Evolutionary conservation across 768 basidiomycete genomes (phyloP).

Genomic region (Guyanaporus albipodus): DNA sequence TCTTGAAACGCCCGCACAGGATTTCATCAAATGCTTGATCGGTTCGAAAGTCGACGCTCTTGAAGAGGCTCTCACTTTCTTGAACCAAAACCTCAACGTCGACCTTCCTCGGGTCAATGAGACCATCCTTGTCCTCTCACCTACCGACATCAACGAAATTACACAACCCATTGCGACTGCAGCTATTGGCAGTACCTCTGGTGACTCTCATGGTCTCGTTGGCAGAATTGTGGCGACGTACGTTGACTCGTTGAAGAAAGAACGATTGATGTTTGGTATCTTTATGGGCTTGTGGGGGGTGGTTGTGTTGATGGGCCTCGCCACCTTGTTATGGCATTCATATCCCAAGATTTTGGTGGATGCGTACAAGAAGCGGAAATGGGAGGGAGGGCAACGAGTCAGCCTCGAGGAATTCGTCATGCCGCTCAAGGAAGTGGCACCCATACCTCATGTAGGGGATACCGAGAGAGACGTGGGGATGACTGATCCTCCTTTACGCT

Average conservation of each 20-base stretch:
- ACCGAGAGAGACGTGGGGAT: slow-evolving; percentile 23
- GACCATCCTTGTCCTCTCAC: slow-evolving; percentile 73
- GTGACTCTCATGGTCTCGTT: slow-evolving; percentile 57
- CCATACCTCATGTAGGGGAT: slow-evolving; percentile 18
- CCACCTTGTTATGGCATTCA: slow-evolving; percentile 69
- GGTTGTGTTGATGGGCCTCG: slow-evolving; percentile 77
- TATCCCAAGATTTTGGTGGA: slow-evolving; percentile 49
- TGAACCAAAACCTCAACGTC: slow-evolving; percentile 82
- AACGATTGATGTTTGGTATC: slow-evolving; percentile 77
- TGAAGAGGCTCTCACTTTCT: slow-evolving; percentile 85
- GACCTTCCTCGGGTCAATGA: slow-evolving; percentile 76
- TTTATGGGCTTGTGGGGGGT: slow-evolving; percentile 82
- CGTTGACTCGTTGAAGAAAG: slow-evolving; percentile 66
- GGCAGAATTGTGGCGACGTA: slow-evolving; percentile 73
- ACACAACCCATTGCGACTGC: slow-evolving; percentile 79
- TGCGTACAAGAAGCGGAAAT: slow-evolving; percentile 44
- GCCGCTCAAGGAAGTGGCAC: slow-evolving; percentile 17
- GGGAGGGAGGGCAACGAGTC: slow-evolving; percentile 48
- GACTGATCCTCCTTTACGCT: slow-evolving; percentile 32
- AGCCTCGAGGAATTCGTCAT: slow-evolving; percentile 43
- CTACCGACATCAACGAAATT: slow-evolving; percentile 65
- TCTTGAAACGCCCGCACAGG: slow-evolving; percentile 75
- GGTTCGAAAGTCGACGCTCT: slow-evolving; percentile 88
- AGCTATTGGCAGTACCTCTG: slow-evolving; percentile 60
- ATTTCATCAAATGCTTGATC: slow-evolving; percentile 85